phyloP scores from a whole-genome alignment of 164 flowering plant species.

The Macadamia tetraphylla region DNA sequence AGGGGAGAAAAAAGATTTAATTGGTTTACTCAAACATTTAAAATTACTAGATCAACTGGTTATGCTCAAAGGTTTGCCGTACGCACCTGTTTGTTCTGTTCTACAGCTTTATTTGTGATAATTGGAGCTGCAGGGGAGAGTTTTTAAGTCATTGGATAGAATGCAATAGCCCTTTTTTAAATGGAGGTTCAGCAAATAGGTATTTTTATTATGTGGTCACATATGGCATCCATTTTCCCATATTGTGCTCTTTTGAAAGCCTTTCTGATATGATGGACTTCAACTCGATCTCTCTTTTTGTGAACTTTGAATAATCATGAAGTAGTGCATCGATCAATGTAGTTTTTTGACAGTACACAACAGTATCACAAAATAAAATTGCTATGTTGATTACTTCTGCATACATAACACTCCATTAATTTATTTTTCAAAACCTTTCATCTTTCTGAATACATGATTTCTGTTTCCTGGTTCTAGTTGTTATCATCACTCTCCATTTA shows the following conservation, averaged over 20 bases:
- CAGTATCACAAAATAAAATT: background rate
- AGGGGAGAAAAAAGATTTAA: background rate
- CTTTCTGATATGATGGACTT: no score
- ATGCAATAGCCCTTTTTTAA: no score
- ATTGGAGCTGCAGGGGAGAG: background rate
- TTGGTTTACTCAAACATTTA: no score
- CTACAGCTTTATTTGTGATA: background rate
- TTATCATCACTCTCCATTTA: background rate
- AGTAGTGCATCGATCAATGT: background rate
- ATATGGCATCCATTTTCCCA: no score
- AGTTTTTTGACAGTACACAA: background rate
- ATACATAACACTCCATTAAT: background rate
- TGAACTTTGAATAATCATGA: background rate
- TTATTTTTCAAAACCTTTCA: background rate
- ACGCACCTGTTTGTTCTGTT: no score
- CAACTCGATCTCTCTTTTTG: background rate
- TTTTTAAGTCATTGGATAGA: background rate
- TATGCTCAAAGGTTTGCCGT: no score
- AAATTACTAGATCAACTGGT: no score
- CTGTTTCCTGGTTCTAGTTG: no score
- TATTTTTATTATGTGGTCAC: no score
- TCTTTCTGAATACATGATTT: background rate
- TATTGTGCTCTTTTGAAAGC: no score
- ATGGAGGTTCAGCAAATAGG: no score
- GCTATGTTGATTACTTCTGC: background rate